Percentiles rank a stretch among this genome's conserved stretches.
Evolutionary conservation across 2,329 filamentous ascomycete genomes (phyloP).

Genomic region (Ceratocystis huliohia): DNA sequence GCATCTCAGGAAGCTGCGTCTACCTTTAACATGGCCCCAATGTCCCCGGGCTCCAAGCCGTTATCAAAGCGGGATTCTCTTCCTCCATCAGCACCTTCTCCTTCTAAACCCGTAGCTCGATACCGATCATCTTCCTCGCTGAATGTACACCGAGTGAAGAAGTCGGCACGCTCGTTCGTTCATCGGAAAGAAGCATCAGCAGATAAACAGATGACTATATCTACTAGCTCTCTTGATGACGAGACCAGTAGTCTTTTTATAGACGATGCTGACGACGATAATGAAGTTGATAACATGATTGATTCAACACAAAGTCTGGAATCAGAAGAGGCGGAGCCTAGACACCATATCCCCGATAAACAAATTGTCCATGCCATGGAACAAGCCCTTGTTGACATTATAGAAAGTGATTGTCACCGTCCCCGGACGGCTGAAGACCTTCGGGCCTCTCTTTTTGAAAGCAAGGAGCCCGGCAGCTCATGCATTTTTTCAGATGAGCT

Average conservation of each 20-base stretch:
- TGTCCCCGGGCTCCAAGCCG: neutral
- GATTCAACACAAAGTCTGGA: conserved; percentile 71
- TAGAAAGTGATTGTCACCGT: conserved; percentile 54
- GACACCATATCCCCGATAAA: conserved; percentile 50
- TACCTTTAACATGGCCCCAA: conserved; percentile 7
- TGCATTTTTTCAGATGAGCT: conserved; percentile 13
- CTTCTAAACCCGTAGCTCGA: conserved; percentile 7
- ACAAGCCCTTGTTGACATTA: conserved; percentile 78
- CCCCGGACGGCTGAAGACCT: conserved; percentile 51
- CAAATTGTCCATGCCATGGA: conserved; percentile 88
- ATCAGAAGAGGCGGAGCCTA: conserved; percentile 47
- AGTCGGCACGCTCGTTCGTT: conserved; percentile 31
- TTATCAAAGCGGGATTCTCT: neutral
- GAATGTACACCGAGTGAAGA: conserved; percentile 28
- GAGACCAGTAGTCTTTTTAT: conserved; percentile 47
- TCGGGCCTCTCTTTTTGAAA: conserved; percentile 53
- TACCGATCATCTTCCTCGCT: conserved; percentile 29
- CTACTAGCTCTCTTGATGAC: conserved; percentile 39
- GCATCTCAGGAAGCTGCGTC: conserved; percentile 65
- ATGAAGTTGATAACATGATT: conserved; percentile 56
- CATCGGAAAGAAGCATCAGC: conserved; percentile 28
- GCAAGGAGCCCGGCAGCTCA: conserved; percentile 30
- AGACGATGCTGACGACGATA: conserved; percentile 68
- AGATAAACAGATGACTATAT: conserved; percentile 5
- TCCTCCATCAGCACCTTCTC: neutral